Base-by-base conservation (phyloP, 2,329 filamentous ascomycete genomes). In the Chrysosporium keratinophilum region DNA sequence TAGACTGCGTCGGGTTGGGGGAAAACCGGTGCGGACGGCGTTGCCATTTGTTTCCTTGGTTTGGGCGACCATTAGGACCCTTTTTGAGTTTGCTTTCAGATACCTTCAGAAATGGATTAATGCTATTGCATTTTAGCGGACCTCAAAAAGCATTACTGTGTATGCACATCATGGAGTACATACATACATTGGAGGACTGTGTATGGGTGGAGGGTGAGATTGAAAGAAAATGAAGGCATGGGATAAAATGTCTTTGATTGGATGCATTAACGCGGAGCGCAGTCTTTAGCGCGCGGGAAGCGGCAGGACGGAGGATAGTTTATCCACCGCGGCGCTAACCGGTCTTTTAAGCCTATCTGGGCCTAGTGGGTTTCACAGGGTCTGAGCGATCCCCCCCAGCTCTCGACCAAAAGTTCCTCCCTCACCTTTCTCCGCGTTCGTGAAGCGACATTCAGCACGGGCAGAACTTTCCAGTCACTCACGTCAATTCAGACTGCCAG, bases 1-100 rank as follows among this genome's bases (percentile, higher is more conserved):
- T 69, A 71, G 68, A 71, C 69, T 66, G 62, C 68, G 67, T 68
- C 69, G 64, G 67, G 69, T 65, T 67, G 64, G 67, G 67, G 67
- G 45, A 69, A 70, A 71, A 70, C 62, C 61, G 67, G 66, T 69
- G 67, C 61, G 65, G 66, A 67, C 65, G 69, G 69, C 69, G 68
- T 71, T 71, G 65, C 59, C 60, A 62, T 67, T 57, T 57, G 23
- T 57, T 34, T 54, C 33, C 35, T 41, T 31, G 5, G 31, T 44
- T 20, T 44, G 50, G 50, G 14, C 34, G 31, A 34, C 20, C 20
- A 33, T 42, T 43, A 42, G 20, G 31, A 42, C 37, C 28, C 31
- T 6, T 35, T 45, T 40, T 52, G 31, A 46, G 45, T 44, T 40
- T 23, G 40, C 31, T 40, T 23, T 28, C 34, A 52, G 41, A 45